A percentile compares a stretch with the other conserved stretches of the same genome.
These are phyloP conservation scores for Pulveroboletus frians DNA, from an alignment of 768 basidiomycete species.

Conservation along the genomic window DNA sequence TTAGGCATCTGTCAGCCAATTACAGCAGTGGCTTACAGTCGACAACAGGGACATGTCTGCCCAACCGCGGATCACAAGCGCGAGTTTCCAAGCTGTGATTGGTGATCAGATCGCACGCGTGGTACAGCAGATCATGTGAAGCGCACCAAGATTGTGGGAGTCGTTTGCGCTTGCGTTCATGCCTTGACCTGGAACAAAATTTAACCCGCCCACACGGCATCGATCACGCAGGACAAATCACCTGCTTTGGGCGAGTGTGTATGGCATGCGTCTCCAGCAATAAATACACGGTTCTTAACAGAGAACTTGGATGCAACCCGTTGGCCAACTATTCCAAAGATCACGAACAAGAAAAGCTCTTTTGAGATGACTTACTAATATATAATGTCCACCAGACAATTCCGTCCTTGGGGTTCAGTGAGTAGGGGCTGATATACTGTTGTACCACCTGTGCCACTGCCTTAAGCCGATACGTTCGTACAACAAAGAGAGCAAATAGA, in stretches of 20 bases:
- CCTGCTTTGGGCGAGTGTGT: conserved; percentile 43
- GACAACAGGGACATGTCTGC: conserved; percentile 41
- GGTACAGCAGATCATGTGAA: not conserved
- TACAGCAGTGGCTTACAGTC: conserved; percentile 32
- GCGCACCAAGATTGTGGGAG: conserved; percentile 45
- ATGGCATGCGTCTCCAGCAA: conserved; percentile 53
- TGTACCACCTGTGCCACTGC: conserved; percentile 31
- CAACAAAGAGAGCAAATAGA: conserved; percentile 3
- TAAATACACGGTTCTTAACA: conserved; percentile 45
- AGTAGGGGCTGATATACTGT: conserved; percentile 39
- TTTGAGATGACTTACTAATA: conserved; percentile 31
- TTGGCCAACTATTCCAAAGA: conserved; percentile 41
- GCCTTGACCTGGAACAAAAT: conserved; percentile 40
- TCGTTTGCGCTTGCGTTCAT: conserved; percentile 54
- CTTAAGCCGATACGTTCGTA: not conserved
- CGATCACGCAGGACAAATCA: conserved; percentile 4
- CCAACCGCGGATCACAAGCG: conserved; percentile 43
- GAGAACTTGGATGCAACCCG: conserved; percentile 49
- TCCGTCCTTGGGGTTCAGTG: conserved; percentile 25
- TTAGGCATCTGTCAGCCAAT: not conserved
- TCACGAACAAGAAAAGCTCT: not conserved
- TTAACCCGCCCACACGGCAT: conserved; percentile 1
- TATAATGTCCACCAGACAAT: conserved; percentile 51
- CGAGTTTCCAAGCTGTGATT: conserved; percentile 47
- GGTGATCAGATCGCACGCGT: not conserved